A percentile compares a stretch with the other conserved stretches of the same genome.
Conservation (phyloP, 768 basidiomycete genomes). For the Boletus edulis region DNA sequence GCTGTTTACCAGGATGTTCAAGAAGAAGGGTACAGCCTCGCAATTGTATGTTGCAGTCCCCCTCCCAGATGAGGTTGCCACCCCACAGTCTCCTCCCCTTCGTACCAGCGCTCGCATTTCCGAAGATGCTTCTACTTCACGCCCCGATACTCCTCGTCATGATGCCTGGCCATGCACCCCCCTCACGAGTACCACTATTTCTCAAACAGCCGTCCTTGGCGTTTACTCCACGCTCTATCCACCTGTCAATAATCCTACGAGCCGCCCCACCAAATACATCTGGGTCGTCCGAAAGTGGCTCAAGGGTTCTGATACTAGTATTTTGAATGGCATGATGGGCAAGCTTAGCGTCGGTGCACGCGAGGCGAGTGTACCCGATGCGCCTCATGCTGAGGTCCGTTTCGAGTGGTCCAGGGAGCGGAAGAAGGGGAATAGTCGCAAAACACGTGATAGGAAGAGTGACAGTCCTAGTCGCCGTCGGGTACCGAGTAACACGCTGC, state of each 20-base stretch:
- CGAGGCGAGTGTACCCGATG: conserved; percentile 12
- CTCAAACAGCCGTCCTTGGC: conserved; percentile 56
- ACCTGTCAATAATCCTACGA: conserved; percentile 35
- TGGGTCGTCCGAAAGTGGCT: conserved; percentile 79
- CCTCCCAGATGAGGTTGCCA: conserved; percentile 20
- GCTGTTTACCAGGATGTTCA: conserved; percentile 72
- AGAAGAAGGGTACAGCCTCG: conserved; percentile 40
- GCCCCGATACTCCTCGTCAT: conserved; percentile 2
- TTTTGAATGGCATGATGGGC: conserved; percentile 45
- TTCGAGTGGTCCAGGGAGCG: conserved; percentile 71
- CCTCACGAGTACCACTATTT: conserved; percentile 13
- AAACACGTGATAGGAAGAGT: conserved; percentile 18
- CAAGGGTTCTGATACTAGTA: conserved; percentile 50
- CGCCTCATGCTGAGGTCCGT: conserved; percentile 58
- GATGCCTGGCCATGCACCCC: conserved; percentile 16
- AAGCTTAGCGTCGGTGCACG: conserved; percentile 33
- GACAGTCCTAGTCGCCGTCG: conserved; percentile 15
- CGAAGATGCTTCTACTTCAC: conserved; percentile 17
- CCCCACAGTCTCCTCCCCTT: conserved; percentile 20
- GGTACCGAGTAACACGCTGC: conserved; percentile 3
- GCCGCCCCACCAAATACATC: conserved; percentile 53
- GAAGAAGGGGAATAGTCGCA: conserved; percentile 23
- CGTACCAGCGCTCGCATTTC: conserved; percentile 5
- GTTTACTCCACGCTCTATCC: conserved; percentile 66
- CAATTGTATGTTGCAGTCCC: conserved; percentile 23